Percentiles rank a stretch among this genome's conserved stretches.
Evolutionary conservation across 208 protist species (phyloP).

Genomic region (Acanthamoeba castellanii): DNA sequence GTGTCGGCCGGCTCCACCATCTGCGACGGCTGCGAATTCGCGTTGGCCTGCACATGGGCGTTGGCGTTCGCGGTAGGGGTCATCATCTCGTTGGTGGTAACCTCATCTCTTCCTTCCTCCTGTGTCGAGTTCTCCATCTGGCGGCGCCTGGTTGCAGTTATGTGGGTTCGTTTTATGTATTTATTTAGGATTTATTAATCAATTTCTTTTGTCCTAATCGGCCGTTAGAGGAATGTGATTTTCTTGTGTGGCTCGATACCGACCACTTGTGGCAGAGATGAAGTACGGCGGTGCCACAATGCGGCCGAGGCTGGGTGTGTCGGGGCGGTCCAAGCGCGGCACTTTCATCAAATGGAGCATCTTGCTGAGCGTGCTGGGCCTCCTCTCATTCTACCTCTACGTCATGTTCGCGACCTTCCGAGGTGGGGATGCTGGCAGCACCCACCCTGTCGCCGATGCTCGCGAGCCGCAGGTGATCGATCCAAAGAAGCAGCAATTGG

Average conservation of each 20-base stretch:
- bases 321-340: not conserved
- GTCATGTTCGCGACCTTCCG: constrained; percentile 37
- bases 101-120: not conserved
- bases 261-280: not conserved
- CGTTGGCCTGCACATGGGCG: constrained; percentile 30
- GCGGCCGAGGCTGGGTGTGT: not conserved
- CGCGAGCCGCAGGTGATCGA: not conserved
- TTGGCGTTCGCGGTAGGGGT: not conserved
- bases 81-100: not conserved
- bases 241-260: too few relatives aligned
- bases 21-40: constrained; percentile 10
- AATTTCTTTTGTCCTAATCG: too few relatives aligned
- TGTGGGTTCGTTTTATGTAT: too few relatives aligned
- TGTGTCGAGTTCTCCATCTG: not conserved
- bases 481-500: not conserved
- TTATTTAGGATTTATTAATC: too few relatives aligned
- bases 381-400: constrained; percentile 30
- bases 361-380: not conserved
- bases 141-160: too few relatives aligned
- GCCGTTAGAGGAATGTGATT: too few relatives aligned
- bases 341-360: not conserved
- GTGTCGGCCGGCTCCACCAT: constrained; percentile 8
- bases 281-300: not conserved
- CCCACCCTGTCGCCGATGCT: not conserved
- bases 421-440: not conserved